These are phyloP conservation scores for Rhizophagus sp. DNA, from an alignment of 192 early-diverging fungal species.

Conservation along the genomic window DNA sequence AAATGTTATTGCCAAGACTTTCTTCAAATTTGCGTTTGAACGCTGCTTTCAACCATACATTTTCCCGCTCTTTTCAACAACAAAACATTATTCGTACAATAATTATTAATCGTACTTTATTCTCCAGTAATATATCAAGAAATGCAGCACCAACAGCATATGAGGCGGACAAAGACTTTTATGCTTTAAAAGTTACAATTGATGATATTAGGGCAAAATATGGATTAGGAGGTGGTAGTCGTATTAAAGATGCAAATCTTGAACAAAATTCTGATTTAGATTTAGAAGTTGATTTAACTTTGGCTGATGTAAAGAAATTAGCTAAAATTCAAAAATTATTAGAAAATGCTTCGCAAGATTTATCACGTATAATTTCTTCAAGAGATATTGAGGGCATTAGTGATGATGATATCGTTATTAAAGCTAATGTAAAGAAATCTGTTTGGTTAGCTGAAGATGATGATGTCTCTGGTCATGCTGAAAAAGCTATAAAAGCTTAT, in stretches of 20 bases:
- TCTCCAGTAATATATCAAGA: background rate
- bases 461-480: slow-evolving; percentile 23
- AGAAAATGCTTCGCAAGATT: slow-evolving; percentile 15
- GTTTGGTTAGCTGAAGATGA: slow-evolving; percentile 29
- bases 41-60: background rate
- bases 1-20: background rate
- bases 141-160: slow-evolving; percentile 22
- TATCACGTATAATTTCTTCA: slow-evolving; percentile 1
- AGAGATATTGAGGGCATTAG: background rate
- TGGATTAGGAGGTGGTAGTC: slow-evolving; percentile 17
- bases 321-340: slow-evolving; percentile 19
- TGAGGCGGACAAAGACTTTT: slow-evolving; percentile 26
- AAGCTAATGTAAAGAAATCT: background rate
- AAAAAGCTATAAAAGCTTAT: slow-evolving; percentile 21
- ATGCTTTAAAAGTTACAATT: slow-evolving; percentile 21
- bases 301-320: slow-evolving; percentile 19
- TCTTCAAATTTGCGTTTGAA: background rate
- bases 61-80: background rate
- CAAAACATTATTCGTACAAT: background rate
- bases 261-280: slow-evolving; percentile 30
- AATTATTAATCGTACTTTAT: background rate
- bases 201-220: slow-evolving; percentile 31
- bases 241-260: slow-evolving; percentile 29
- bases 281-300: slow-evolving; percentile 22
- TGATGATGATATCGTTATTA: background rate